Evolutionary conservation across 192 early-diverging fungal genomes (phyloP), one percentile per base, ranked within the genome.

Genomic region (Phycomyces blakesleeanus): DNA sequence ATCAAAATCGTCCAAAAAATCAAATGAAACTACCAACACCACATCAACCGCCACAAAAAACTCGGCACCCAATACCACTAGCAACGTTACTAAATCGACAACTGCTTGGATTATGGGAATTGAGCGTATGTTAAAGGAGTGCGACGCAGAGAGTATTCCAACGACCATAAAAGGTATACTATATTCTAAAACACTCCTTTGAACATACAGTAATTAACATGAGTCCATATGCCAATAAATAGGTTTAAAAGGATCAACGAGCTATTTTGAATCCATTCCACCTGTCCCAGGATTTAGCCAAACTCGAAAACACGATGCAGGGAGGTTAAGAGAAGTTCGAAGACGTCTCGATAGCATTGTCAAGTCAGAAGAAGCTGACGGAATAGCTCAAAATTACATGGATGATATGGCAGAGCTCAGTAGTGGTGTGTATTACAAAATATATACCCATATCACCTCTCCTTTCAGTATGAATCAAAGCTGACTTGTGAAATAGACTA

Each of bases 331-430:
- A 42, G 95, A 97, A 51, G 84, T 97, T 51, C 79, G 93, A 34
- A 91, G 91, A 65, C 75, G 81, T 63, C 75, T 96, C 18, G 95
- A 96, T 38, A 76, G 67, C 55, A 74, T 76, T 8, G 69, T 76
- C 7, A 77, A 81, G 24, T 64, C 65, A 51, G 78, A 82, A 64
- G 92, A 93, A 20, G 82, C 95, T 8, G 92, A 91, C 25, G 74
- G 72, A 16, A 81, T 93, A 20, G 91, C 87, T 40, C 65, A 73
- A 15, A 93, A 95, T 68, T 83, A 90, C 57, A 71, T 94, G 67
- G 91, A 90, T 21, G 93, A 93, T 47, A 81, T 83, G 18, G 90
- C 92, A 1, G 96, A 96, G 40, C 80, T 98, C 21, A 91, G 90
- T 62, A 95, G 89, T 66, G 91, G 91, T 93, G 78, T 61, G 70